Evolutionary conservation across 2,329 filamentous ascomycete species (phyloP).

Genomic region (Tympanopsis confertula): DNA sequence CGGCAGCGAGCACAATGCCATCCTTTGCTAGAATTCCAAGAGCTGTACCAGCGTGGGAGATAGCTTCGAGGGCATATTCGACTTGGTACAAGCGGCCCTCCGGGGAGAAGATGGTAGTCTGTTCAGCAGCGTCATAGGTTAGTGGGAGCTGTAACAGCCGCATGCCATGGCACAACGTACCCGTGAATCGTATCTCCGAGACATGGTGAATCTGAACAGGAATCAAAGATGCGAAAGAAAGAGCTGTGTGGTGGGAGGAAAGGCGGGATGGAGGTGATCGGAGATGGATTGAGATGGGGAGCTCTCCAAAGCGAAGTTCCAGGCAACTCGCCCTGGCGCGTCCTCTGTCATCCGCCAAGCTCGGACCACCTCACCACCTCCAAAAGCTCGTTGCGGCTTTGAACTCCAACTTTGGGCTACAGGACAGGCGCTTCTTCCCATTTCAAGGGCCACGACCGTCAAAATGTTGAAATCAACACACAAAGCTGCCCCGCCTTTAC

Average conservation of each 20-base stretch:
- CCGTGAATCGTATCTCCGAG: slow-evolving; percentile 51
- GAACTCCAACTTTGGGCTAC: too few species aligned
- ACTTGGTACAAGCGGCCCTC: slow-evolving; percentile 98
- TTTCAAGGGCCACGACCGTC: too few species aligned
- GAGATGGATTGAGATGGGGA: too few species aligned
- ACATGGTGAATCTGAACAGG: slow-evolving; percentile 30
- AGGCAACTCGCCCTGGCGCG: background rate
- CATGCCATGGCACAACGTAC: slow-evolving; percentile 28
- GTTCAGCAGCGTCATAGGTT: slow-evolving; percentile 2
- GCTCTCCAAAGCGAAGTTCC: background rate
- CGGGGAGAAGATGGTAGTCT: slow-evolving; percentile 99
- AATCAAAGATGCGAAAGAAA: background rate
- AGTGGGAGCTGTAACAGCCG: background rate
- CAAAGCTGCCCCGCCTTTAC: slow-evolving; percentile 26
- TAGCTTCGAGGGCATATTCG: slow-evolving; percentile 97
- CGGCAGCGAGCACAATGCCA: slow-evolving; percentile 93
- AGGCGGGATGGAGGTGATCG: background rate
- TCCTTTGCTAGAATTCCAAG: slow-evolving; percentile 95
- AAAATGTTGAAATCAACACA: slow-evolving; percentile 38
- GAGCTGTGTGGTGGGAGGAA: background rate
- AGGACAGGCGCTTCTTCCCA: too few species aligned
- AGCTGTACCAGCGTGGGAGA: slow-evolving; percentile 94
- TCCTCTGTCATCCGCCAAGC: background rate
- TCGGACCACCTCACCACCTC: background rate
- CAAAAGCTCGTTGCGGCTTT: background rate